Evolutionary conservation across 2,329 filamentous ascomycete genomes (phyloP), one percentile per base, ranked within the genome.

Genomic region (Teratosphaeria gauchensis): DNA sequence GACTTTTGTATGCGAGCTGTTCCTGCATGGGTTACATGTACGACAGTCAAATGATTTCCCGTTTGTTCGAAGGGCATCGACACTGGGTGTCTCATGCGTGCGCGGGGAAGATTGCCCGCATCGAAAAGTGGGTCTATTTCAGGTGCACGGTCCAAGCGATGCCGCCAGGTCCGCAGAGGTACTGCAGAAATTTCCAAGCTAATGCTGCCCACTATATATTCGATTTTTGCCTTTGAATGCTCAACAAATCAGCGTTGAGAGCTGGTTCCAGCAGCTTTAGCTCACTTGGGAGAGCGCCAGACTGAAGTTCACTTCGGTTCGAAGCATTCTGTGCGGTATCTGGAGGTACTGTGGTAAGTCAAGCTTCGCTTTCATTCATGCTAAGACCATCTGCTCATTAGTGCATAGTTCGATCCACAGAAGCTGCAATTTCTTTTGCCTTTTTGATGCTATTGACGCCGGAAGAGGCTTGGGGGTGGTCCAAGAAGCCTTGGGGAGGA

Each of bases 261-360:
- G 42, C n/a, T 11, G 42, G 16, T 48, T 48, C 16, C 1, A 54
- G 54, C 54, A 55, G 68, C 69, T 67, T 71, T 71, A 71, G 69
- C 69, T 71, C 69, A 71, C 66, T 67, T 71, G 69, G 68, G 68
- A 71, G 69, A 71, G 68, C 69, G 69, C 69, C 68, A 71, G 69
- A 71, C 69, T 71, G 69, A 71, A 71, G 69, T 68, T 58, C 62
- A 71, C 66, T 69, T 70, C 63, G 59, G 62, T 64, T 65, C 33
- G 51, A 57, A 62, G 51, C 58, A 63, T 54, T 56, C 62, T 68
- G 63, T 67, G 68, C 67, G 68, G 64, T 69, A 69, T 71, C 69
- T 71, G 69, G 68, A 59, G 57, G 57, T 59, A 59, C 57, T 59
- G 57, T 57, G 55, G 51, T 56, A 46, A 24, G 51, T 33, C 46